Base-by-base conservation (phyloP, 805 yeast species). In the Candida taoyuanica region DNA sequence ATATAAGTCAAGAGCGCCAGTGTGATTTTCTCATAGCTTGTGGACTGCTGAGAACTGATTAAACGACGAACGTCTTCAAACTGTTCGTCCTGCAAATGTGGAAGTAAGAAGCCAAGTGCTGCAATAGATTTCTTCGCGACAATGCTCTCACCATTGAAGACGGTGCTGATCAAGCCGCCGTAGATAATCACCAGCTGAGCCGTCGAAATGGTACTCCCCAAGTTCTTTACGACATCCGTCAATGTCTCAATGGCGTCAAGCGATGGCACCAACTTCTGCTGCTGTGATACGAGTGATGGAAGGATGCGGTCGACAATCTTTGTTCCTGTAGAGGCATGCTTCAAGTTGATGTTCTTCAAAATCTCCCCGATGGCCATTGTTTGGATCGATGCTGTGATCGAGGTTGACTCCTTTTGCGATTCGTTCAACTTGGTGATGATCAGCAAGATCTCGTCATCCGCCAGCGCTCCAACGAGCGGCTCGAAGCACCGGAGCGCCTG, bases 401-500 rank as follows among this genome's bases (percentile, higher is more conserved):
- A 50, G 30, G 49, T 50, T 9, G 47, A 33, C 17, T 44, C 50
- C 8, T 42, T 48, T 29, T 48, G 50, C 7, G 45, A 36, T 9
- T 41, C 40, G 23, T 48, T 50, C 37, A 55, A 39, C 25, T 35
- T 29, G n/a, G 38, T 33, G 26, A 56, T 37, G 4, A 54, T 29
- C 16, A n/a, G 24, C 17, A 55, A 26, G 7, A 52, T 44, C 33
- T 54, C 58, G 5, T 48, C 42, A 31, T 54, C 57, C 21, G 48
- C 51, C 17, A 55, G 33, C 17, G 49, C 48, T 1, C 47, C 46
- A 5, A 40, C 58, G 27, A 64, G 43, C 5, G 74, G 71, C 27
- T 64, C 69, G 40, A 73, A 70, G 15, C 82, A 72, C 45, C 76
- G 75, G 33, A 84, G 73, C 0, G 93, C 82, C 55, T 81, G 85